Evolutionary conservation across 169 alveolate genomes (phyloP).

Genomic region (Sarcocystis neurona): DNA sequence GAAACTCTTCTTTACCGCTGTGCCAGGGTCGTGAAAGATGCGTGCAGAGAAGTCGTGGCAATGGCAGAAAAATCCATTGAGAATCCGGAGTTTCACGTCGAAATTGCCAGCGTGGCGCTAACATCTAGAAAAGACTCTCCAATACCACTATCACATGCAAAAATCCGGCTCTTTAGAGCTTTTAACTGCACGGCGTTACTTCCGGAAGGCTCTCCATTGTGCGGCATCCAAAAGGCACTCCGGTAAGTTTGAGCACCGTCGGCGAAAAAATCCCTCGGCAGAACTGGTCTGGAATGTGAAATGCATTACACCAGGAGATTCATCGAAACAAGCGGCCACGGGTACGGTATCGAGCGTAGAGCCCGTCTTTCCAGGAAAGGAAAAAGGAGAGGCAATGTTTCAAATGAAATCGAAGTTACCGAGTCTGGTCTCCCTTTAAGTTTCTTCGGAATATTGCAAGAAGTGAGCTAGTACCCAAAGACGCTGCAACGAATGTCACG

Average conservation of each 20-base stretch:
- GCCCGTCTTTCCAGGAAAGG: not conserved
- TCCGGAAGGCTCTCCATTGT: slow-evolving; percentile 17
- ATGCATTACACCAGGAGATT: too few relatives aligned
- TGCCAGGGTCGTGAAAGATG: not conserved
- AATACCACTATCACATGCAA: not conserved
- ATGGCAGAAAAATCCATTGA: not conserved
- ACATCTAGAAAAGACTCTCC: not conserved
- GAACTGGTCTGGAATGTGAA: not conserved
- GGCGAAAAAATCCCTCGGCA: not conserved
- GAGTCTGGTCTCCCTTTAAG: too few relatives aligned
- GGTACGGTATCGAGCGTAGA: too few relatives aligned
- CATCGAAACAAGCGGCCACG: too few relatives aligned
- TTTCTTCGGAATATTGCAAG: too few relatives aligned
- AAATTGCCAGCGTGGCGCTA: not conserved
- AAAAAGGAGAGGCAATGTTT: slow-evolving; percentile 9
- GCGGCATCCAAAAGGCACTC: slow-evolving; percentile 1
- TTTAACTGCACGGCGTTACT: slow-evolving; percentile 22
- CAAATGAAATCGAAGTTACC: too few relatives aligned
- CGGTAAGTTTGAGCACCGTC: not conserved
- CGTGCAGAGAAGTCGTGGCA: not conserved
- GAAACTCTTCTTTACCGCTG: not conserved
- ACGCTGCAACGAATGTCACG: not conserved
- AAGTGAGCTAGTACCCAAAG: not conserved
- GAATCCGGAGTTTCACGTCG: not conserved
- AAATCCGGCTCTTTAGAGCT: not conserved